phyloP scores from a whole-genome alignment of 176 grass and related monocot species.

The Urochloa ruziziensis region DNA sequence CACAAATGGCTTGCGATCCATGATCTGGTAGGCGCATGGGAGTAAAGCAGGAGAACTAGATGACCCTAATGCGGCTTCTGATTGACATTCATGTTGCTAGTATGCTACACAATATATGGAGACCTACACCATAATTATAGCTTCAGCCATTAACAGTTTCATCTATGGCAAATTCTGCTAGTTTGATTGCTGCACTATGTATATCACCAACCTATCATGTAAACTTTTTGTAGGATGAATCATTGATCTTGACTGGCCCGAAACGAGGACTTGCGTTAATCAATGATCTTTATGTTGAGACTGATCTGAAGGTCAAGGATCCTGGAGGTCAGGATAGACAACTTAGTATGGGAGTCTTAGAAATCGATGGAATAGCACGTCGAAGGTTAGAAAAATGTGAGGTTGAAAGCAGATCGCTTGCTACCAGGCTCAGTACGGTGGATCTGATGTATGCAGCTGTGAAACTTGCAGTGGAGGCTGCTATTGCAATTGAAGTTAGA shows the following conservation, averaged over 20 bases:
- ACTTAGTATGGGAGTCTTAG: background rate
- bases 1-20: no score
- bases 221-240: background rate
- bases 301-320: background rate
- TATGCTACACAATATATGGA: no score
- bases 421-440: background rate
- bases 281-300: background rate
- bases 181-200: no score
- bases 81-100: no score
- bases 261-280: background rate
- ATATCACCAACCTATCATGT: no score
- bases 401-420: background rate
- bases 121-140: no score
- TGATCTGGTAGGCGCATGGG: no score
- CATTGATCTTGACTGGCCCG: background rate
- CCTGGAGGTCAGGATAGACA: background rate
- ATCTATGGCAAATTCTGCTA: no score
- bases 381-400: no score
- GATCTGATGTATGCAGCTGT: background rate
- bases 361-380: background rate
- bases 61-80: no score
- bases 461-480: background rate
- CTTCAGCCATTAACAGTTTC: no score
- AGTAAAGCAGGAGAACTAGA: no score
- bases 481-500: background rate